Percentiles rank a stretch among this genome's conserved stretches.
These are phyloP conservation scores for Neofusicoccum ribis DNA, from an alignment of 2,329 filamentous ascomycete genomes.

Conservation along the genomic window DNA sequence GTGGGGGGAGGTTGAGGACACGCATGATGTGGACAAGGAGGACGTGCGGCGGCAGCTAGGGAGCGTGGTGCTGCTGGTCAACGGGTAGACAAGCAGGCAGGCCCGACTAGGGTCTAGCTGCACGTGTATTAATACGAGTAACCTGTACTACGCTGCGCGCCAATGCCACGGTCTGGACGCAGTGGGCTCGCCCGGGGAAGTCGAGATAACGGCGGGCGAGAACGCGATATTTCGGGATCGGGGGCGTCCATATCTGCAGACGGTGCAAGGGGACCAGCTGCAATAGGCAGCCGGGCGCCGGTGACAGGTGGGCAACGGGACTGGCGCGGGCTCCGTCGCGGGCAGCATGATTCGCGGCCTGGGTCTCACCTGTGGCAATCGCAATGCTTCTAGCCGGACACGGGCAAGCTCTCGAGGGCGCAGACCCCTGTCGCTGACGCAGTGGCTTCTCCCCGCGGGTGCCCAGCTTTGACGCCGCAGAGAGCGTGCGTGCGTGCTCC, in stretches of 20 bases:
- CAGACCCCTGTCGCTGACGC: neutral
- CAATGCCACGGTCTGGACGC: neutral
- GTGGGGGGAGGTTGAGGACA: constrained; percentile 98
- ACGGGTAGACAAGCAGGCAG: constrained; percentile 24
- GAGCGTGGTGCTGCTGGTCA: constrained; percentile 79
- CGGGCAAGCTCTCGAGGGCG: constrained; percentile 1
- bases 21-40: constrained; percentile 93
- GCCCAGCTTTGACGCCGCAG: neutral
- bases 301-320: neutral
- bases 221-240: neutral
- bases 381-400: neutral
- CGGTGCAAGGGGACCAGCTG: neutral
- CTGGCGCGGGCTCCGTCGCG: neutral
- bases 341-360: neutral
- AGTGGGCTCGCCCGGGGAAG: too few relatives aligned
- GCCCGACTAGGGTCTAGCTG: neutral
- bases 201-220: too few relatives aligned
- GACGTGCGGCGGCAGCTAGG: constrained; percentile 86
- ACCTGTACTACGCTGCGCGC: neutral
- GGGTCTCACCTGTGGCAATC: constrained; percentile 1
- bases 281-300: neutral
- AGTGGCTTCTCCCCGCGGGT: neutral
- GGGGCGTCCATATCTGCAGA: neutral
- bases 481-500: constrained; percentile 3
- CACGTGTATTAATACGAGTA: neutral